Evolutionary conservation across 2,329 filamentous ascomycete species (phyloP).

Genomic region (Stemphylium lycopersici): DNA sequence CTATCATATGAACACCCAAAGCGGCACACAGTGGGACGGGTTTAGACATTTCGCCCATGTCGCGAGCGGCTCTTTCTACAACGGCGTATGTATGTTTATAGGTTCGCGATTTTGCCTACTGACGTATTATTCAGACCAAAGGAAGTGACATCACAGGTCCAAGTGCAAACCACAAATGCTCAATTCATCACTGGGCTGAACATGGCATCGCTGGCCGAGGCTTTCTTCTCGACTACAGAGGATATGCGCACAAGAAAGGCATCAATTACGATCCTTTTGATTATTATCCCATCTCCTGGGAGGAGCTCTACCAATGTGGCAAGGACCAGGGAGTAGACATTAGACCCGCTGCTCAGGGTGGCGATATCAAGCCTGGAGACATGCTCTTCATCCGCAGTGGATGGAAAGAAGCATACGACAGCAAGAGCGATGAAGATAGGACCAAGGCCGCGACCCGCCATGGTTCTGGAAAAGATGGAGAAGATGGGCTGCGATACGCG

Average conservation of each 20-base stretch:
- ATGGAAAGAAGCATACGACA: constrained; percentile 64
- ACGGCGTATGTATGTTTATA: constrained; percentile 29
- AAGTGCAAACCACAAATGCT: constrained; percentile 51
- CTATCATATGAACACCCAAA: constrained; percentile 53
- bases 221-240: constrained; percentile 52
- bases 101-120: not conserved
- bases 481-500: constrained; percentile 53
- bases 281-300: constrained; percentile 51
- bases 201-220: constrained; percentile 55
- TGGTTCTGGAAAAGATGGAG: constrained; percentile 47
- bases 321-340: constrained; percentile 67
- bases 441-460: constrained; percentile 51
- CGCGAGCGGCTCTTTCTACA: constrained; percentile 51
- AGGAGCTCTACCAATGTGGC: constrained; percentile 63
- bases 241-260: constrained; percentile 51
- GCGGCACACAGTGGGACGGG: constrained; percentile 55
- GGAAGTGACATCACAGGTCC: constrained; percentile 51
- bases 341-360: constrained; percentile 59
- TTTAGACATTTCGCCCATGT: constrained; percentile 54
- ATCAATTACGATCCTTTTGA: constrained; percentile 52
- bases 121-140: constrained; percentile 36
- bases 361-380: constrained; percentile 65
- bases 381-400: constrained; percentile 71
- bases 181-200: constrained; percentile 54
- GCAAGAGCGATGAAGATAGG: constrained; percentile 46